A percentile compares a stretch with the other conserved stretches of the same genome.
phyloP scores from a whole-genome alignment of 1,284 basidiomycete species.

The Inonotus obliquus region DNA sequence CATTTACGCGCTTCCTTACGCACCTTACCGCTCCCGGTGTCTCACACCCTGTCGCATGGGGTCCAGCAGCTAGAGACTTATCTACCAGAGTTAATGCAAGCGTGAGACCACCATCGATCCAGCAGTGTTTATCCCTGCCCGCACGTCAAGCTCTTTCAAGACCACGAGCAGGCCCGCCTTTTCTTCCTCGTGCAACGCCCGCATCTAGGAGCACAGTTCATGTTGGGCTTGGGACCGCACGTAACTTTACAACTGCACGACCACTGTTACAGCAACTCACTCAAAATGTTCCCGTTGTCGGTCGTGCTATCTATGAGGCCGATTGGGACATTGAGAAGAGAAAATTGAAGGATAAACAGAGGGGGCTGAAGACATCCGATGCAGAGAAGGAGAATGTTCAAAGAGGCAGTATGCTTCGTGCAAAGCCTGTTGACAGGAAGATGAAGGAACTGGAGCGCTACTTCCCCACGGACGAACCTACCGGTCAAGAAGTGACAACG shows the following conservation, averaged over 20 bases:
- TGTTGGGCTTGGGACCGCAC: slow-evolving; percentile 65
- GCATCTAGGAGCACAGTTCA: slow-evolving; percentile 49
- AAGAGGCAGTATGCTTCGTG: slow-evolving; percentile 28
- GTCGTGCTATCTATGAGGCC: slow-evolving; percentile 63
- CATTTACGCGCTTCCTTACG: slow-evolving; percentile 51
- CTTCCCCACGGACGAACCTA: slow-evolving; percentile 39
- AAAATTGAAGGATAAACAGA: slow-evolving; percentile 30
- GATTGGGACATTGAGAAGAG: slow-evolving; percentile 56
- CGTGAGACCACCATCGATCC: slow-evolving; percentile 27
- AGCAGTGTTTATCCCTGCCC: slow-evolving; percentile 39
- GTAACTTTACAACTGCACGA: slow-evolving; percentile 65
- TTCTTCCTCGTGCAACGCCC: slow-evolving; percentile 49
- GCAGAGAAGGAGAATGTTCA: slow-evolving; percentile 26
- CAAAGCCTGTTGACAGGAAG: slow-evolving; percentile 18
- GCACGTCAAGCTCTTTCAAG: slow-evolving; percentile 41
- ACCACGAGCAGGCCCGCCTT: slow-evolving; percentile 37
- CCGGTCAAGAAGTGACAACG: slow-evolving; percentile 47
- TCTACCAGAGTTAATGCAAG: slow-evolving; percentile 29
- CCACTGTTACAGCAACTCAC: slow-evolving; percentile 73
- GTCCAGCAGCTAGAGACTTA: slow-evolving; percentile 32
- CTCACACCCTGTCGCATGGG: slow-evolving; percentile 31
- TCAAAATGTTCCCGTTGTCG: slow-evolving; percentile 69
- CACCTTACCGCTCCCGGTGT: slow-evolving; percentile 55
- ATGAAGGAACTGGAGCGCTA: slow-evolving; percentile 51
- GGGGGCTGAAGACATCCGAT: slow-evolving; percentile 23